Evolutionary conservation across 257 asterid species (phyloP).

Genomic region (Lycium ferocissimum): DNA sequence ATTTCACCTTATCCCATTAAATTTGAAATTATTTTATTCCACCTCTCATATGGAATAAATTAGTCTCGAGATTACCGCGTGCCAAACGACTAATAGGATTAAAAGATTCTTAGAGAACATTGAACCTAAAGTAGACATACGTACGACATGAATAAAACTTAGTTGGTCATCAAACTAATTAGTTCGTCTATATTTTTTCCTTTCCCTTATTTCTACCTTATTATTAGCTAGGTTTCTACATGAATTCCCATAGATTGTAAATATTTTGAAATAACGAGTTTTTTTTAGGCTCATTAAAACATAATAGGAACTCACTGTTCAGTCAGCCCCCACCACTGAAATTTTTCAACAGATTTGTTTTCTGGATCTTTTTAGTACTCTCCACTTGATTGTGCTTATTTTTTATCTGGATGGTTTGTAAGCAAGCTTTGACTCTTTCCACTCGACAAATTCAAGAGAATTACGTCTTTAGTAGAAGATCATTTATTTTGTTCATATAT

Average conservation of each 20-base stretch:
- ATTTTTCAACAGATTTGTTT: not conserved
- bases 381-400: conserved; percentile 37
- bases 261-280: not conserved
- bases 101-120: not conserved
- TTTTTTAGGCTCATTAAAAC: conserved; percentile 13
- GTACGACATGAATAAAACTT: not conserved
- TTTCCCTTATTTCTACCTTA: not conserved
- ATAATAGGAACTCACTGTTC: not conserved
- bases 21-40: too few species aligned
- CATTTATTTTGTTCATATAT: conserved; percentile 29
- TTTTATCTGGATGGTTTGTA: conserved; percentile 49
- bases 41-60: too few species aligned
- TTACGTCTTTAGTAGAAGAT: conserved; percentile 41
- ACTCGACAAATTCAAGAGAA: conserved; percentile 47
- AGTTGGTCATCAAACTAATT: not conserved
- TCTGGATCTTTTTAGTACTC: conserved; percentile 23
- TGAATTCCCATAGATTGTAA: not conserved
- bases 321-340: conserved; percentile 27
- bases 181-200: not conserved
- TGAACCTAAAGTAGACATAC: not conserved
- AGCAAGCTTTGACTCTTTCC: conserved; percentile 45
- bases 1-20: too few species aligned
- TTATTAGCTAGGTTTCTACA: not conserved
- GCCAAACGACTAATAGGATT: too few species aligned
- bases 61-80: too few species aligned